Conservation (phyloP, 2,329 filamentous ascomycete genomes). For the Plenodomus tracheiphilus region DNA sequence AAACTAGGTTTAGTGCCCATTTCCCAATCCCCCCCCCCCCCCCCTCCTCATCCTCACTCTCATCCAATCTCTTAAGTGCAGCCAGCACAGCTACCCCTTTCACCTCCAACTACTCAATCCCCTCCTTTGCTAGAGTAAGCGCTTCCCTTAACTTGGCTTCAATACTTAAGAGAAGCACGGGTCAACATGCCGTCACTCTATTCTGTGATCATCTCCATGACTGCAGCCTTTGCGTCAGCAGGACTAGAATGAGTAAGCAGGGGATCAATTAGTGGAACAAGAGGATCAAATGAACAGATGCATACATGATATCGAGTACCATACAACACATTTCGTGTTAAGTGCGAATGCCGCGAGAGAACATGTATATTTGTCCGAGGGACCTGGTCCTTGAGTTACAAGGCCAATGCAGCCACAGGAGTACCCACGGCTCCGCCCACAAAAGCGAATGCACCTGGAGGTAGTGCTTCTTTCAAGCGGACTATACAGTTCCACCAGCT, state of each 20-base stretch:
- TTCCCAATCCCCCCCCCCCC: constrained; percentile 1
- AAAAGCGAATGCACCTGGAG: constrained; percentile 23
- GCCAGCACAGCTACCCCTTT: constrained; percentile 14
- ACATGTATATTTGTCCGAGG: background rate
- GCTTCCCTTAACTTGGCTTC: constrained; percentile 14
- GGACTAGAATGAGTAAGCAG: too few relatives aligned
- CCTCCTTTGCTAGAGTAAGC: constrained; percentile 11
- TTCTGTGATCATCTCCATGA: too few relatives aligned
- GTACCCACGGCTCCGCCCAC: constrained; percentile 28
- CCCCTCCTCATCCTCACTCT: constrained; percentile 7
- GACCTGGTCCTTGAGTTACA: constrained; percentile 9
- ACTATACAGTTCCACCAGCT: too few relatives aligned
- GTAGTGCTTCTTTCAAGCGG: constrained; percentile 17
- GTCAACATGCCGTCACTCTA: too few relatives aligned
- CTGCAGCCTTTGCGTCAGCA: too few relatives aligned
- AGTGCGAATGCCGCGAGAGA: too few relatives aligned
- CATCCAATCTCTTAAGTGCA: constrained; percentile 8
- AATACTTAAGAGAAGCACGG: too few relatives aligned
- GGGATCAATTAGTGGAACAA: too few relatives aligned
- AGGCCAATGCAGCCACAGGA: constrained; percentile 26
- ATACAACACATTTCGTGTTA: too few relatives aligned
- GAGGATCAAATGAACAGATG: too few relatives aligned
- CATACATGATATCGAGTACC: too few relatives aligned
- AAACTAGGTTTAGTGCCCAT: constrained; percentile 4
- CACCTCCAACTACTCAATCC: constrained; percentile 20